These are phyloP conservation scores for Monosporozyma unispora DNA, from an alignment of 805 yeast species.

Conservation along the genomic window DNA sequence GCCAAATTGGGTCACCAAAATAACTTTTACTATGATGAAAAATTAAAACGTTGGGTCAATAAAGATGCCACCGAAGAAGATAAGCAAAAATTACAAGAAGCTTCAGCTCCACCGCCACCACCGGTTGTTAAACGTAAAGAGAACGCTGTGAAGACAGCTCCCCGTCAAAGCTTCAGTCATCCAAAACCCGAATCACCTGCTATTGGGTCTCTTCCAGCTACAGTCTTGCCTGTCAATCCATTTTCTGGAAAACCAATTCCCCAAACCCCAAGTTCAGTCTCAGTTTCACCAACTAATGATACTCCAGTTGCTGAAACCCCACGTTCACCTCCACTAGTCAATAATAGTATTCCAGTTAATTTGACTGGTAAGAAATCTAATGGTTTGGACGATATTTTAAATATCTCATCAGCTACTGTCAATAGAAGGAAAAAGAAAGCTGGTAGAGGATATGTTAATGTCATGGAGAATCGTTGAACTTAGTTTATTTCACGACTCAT, in stretches of 20 bases:
- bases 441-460: slow-evolving; percentile 60
- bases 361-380: slow-evolving; percentile 30
- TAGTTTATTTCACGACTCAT: no score
- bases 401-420: slow-evolving; percentile 23
- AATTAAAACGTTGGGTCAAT: slow-evolving; percentile 80
- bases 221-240: slow-evolving; percentile 27
- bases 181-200: slow-evolving; percentile 9
- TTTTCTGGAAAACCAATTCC: slow-evolving; percentile 28
- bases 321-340: slow-evolving; percentile 13
- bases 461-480: slow-evolving; percentile 34
- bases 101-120: slow-evolving; percentile 68
- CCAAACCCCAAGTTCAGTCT: slow-evolving; percentile 2
- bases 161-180: slow-evolving; percentile 31
- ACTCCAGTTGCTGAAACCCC: slow-evolving; percentile 11
- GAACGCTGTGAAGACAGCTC: slow-evolving; percentile 27
- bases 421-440: slow-evolving; percentile 35
- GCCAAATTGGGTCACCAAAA: slow-evolving; percentile 78
- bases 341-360: slow-evolving; percentile 10
- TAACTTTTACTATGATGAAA: slow-evolving; percentile 70
- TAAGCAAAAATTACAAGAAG: slow-evolving; percentile 42
- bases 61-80: slow-evolving; percentile 59
- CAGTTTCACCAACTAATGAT: slow-evolving; percentile 12
- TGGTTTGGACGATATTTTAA: slow-evolving; percentile 41
- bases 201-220: slow-evolving; percentile 19
- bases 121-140: slow-evolving; percentile 34